phyloP scores from a whole-genome alignment of 495 filamentous ascomycete species.

The Rhizodiscina lignyota region DNA sequence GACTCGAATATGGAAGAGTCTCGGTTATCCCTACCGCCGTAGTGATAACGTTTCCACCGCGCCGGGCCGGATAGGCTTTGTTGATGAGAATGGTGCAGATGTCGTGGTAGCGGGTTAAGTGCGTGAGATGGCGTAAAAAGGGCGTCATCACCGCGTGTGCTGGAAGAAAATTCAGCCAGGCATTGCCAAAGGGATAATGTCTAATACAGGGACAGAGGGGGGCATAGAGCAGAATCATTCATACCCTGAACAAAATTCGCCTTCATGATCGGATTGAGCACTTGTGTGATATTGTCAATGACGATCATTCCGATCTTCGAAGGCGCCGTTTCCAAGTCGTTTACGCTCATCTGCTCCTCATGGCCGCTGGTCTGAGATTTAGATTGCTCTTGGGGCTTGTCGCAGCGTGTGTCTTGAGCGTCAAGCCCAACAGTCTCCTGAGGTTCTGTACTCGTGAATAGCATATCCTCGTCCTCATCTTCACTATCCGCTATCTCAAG shows the following conservation, averaged over 20 bases:
- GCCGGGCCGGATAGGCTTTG: slow-evolving; percentile 1
- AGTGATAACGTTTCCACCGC: too few relatives aligned
- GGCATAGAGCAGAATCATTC: background rate
- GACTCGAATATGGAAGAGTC: too few relatives aligned
- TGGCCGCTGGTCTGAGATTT: too few relatives aligned
- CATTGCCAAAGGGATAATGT: too few relatives aligned
- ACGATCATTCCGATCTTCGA: slow-evolving; percentile 14
- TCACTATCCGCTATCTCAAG: slow-evolving; percentile 16
- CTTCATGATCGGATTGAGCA: slow-evolving; percentile 27
- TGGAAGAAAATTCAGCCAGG: slow-evolving; percentile 4
- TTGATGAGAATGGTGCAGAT: slow-evolving; percentile 22
- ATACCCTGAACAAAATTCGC: slow-evolving; percentile 14
- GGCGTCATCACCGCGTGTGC: slow-evolving; percentile 16
- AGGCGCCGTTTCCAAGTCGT: background rate
- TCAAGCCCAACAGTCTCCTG: slow-evolving; percentile 3
- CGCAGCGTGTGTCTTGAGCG: background rate
- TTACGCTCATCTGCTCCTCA: slow-evolving; percentile 2
- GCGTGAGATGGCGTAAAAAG: slow-evolving; percentile 18
- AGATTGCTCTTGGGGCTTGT: slow-evolving; percentile 1
- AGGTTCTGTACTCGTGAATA: slow-evolving; percentile 7
- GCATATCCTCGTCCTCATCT: slow-evolving; percentile 21
- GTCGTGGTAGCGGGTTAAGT: slow-evolving; percentile 13
- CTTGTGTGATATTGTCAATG: slow-evolving; percentile 19
- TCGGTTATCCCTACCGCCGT: too few relatives aligned
- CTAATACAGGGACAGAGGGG: background rate